Evolutionary conservation across 108 stramenopile species (phyloP).

Genomic region (Discostella pseudostelligera): DNA sequence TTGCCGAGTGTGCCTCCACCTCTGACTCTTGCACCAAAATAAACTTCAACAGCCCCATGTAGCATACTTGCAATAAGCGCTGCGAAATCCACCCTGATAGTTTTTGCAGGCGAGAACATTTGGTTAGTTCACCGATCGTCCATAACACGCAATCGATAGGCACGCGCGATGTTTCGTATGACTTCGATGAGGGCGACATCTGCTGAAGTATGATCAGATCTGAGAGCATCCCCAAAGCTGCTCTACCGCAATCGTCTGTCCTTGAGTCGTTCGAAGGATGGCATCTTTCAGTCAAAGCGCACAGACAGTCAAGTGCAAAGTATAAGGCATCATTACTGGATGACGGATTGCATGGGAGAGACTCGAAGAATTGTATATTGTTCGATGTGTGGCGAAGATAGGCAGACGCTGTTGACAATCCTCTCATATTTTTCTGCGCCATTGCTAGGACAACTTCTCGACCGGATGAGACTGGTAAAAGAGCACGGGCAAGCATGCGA

Average conservation of each 20-base stretch:
- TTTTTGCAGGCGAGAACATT: slow-evolving; percentile 1
- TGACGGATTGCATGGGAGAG: slow-evolving; percentile 20
- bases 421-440: slow-evolving; percentile 33
- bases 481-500: slow-evolving; percentile 17
- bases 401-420: background rate
- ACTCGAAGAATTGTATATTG: slow-evolving; percentile 14
- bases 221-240: slow-evolving; percentile 22
- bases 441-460: slow-evolving; percentile 29
- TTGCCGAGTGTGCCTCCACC: background rate
- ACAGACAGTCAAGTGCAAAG: slow-evolving; percentile 32
- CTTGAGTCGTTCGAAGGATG: slow-evolving; percentile 22
- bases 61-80: slow-evolving; percentile 27
- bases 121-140: slow-evolving; percentile 18
- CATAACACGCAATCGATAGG: slow-evolving; percentile 14
- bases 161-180: background rate
- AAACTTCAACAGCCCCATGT: slow-evolving; percentile 13
- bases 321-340: slow-evolving; percentile 25
- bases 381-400: slow-evolving; percentile 4
- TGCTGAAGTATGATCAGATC: slow-evolving; percentile 20
- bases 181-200: background rate
- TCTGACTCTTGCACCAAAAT: slow-evolving; percentile 8
- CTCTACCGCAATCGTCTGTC: slow-evolving; percentile 28
- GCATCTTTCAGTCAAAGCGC: slow-evolving; percentile 22
- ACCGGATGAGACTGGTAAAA: slow-evolving; percentile 27
- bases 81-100: slow-evolving; percentile 22